Base-by-base conservation (phyloP, 1,139 yeast genomes). In the Pichia sp. region DNA sequence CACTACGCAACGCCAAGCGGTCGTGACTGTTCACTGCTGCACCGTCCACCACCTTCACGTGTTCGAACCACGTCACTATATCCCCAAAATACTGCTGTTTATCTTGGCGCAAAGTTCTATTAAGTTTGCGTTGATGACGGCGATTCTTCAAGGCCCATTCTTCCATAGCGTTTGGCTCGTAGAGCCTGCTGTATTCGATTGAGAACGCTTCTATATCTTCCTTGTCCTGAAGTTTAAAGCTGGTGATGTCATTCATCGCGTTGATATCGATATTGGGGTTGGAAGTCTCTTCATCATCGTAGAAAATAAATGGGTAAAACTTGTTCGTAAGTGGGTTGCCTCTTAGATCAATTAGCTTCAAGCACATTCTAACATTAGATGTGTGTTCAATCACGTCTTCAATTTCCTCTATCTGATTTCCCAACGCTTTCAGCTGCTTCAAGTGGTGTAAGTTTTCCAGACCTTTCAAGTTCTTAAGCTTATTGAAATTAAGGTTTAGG, bases 271-370 rank as follows among this genome's bases (percentile, higher is more conserved):
- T 15, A 24, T 22, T 32, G 35, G n/a, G n/a, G n/a, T n/a, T n/a
- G n/a, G n/a, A n/a, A 3, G 19, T 7, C 3, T 20, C 21, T 6
- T 41, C 35, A 6, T 13, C 29, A 3, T 37, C 69, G 42, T 65
- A 66, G 52, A 73, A 73, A 2, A 74, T 71, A 48, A 63, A 72
- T 1, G 79, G 77, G 49, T 74, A 74, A 30, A 71, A 60, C 12
- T 63, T 67, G 25, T 58, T 55, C 29, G 67, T 73, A 28, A 72
- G 47, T 9, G 75, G 69, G 46, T 75, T 75, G 39, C 72, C 66
- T 35, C 80, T 58, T 30, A 72, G 46, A 50, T 74, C 81, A 15
- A 74, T 49, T 10, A 62, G 55, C 38, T 53, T 59, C 39, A 74
- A 52, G 29, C 74, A 53, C 6, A 46, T 27, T 9, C 13, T 7